Percentiles rank a stretch among this genome's conserved stretches.
These are phyloP conservation scores for Saururus chinensis DNA, from an alignment of 164 flowering plant genomes.

Conservation along the genomic window DNA sequence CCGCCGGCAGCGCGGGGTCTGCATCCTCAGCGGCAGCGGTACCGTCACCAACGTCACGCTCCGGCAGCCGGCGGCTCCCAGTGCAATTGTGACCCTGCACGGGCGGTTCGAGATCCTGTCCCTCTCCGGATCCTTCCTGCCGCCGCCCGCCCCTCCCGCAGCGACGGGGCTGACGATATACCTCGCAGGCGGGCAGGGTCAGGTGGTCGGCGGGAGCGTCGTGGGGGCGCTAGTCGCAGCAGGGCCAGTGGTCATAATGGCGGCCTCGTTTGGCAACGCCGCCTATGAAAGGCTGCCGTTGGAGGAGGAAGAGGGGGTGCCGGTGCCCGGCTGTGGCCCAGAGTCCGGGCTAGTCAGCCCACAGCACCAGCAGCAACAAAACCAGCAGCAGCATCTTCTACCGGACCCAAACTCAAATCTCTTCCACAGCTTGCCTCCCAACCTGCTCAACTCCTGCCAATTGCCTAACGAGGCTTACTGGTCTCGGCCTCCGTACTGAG, in stretches of 20 bases:
- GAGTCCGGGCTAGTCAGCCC: slow-evolving; percentile 18
- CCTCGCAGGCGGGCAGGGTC: slow-evolving; percentile 89
- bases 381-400: slow-evolving; percentile 28
- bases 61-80: slow-evolving; percentile 54
- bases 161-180: slow-evolving; percentile 72
- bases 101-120: slow-evolving; percentile 88
- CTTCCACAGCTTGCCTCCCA: slow-evolving; percentile 52
- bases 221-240: slow-evolving; percentile 68
- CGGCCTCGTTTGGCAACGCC: slow-evolving; percentile 87
- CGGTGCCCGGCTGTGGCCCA: slow-evolving; percentile 2
- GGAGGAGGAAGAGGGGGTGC: slow-evolving; percentile 37
- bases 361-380: slow-evolving; percentile 3
- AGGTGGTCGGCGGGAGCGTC: slow-evolving; percentile 82
- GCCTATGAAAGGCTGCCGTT: slow-evolving; percentile 85
- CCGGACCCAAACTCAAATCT: slow-evolving; percentile 36
- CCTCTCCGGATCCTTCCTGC: slow-evolving; percentile 72
- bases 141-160: slow-evolving; percentile 87
- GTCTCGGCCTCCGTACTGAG: slow-evolving; percentile 29
- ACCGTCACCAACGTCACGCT: slow-evolving; percentile 75
- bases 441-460: slow-evolving; percentile 48
- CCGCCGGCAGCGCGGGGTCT: slow-evolving; percentile 67
- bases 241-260: slow-evolving; percentile 86
- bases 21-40: slow-evolving; percentile 69
- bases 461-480: slow-evolving; percentile 60
- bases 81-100: slow-evolving; percentile 59